phyloP scores from a whole-genome alignment of 495 filamentous ascomycete genomes.

The Hypoxylon trugodes region DNA sequence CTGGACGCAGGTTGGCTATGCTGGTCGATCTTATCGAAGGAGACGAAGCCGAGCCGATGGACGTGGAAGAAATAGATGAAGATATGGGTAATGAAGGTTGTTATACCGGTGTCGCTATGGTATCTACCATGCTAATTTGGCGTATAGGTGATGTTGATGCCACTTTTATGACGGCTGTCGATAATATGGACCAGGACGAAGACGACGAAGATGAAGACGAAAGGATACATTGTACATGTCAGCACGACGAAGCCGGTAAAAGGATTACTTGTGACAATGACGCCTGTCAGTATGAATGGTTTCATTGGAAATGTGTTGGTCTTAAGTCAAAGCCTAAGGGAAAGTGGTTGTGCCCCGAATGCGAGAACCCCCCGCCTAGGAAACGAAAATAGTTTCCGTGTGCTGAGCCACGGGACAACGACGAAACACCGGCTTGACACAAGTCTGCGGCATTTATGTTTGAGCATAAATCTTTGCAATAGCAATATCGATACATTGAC shows the following conservation, averaged over 20 bases:
- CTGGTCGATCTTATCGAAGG: conserved; percentile 45
- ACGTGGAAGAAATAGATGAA: conserved; percentile 31
- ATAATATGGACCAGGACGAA: conserved; percentile 53
- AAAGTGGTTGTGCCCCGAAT: conserved; percentile 89
- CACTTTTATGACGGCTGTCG: conserved; percentile 30
- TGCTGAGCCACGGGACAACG: neutral
- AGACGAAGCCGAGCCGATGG: conserved; percentile 38
- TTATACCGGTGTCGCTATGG: neutral
- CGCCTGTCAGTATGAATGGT: conserved; percentile 91
- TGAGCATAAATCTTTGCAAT: too few species aligned
- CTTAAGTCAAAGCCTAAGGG: conserved; percentile 85
- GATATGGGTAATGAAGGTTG: conserved; percentile 27
- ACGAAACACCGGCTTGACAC: too few species aligned
- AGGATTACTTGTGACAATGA: conserved; percentile 98
- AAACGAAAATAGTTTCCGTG: conserved; percentile 8
- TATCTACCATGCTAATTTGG: neutral
- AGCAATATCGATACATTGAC: too few species aligned
- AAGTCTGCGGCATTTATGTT: too few species aligned
- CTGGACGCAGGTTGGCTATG: conserved; percentile 49
- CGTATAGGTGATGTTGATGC: conserved; percentile 16
- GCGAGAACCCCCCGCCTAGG: conserved; percentile 51
- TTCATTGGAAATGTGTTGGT: conserved; percentile 94
- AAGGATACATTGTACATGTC: conserved; percentile 86
- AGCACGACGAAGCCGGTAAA: conserved; percentile 88
- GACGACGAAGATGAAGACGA: conserved; percentile 83